phyloP scores from a whole-genome alignment of 2,329 filamentous ascomycete genomes.

The Amesomyces nigricolor region DNA sequence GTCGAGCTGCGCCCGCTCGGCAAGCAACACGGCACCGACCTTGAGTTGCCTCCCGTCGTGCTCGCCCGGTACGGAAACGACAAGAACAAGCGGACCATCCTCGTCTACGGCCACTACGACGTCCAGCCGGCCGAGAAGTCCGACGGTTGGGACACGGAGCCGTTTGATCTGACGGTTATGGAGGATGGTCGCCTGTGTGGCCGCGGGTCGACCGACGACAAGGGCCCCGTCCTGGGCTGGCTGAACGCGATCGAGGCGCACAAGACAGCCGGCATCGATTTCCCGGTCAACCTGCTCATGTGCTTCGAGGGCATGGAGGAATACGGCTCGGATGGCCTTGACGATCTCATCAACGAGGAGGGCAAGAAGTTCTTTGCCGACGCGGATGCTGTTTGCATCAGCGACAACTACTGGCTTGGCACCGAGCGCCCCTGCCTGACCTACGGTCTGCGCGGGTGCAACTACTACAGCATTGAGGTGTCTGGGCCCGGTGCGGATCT shows the following conservation, averaged over 20 bases:
- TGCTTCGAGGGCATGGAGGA: constrained; percentile 99
- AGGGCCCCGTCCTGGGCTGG: constrained; percentile 96
- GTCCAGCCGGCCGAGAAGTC: constrained; percentile 91
- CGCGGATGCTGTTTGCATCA: constrained; percentile 94
- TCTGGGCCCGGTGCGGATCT: constrained; percentile 89
- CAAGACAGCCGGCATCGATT: constrained; percentile 87
- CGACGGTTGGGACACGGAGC: constrained; percentile 94
- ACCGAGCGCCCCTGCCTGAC: constrained; percentile 98
- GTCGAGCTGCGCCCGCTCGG: constrained; percentile 84
- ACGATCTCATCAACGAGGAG: constrained; percentile 88
- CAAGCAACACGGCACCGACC: constrained; percentile 83
- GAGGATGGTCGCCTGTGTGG: constrained; percentile 94
- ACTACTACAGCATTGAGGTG: constrained; percentile 92
- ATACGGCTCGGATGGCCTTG: constrained; percentile 92
- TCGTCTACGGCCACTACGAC: constrained; percentile 98
- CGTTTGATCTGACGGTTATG: constrained; percentile 82
- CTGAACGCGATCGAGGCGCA: constrained; percentile 97
- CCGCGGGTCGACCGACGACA: constrained; percentile 93
- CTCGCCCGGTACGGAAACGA: constrained; percentile 90
- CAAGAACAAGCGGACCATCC: constrained; percentile 85
- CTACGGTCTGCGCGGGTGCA: constrained; percentile 93
- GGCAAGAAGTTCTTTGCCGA: constrained; percentile 94
- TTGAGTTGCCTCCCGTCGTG: constrained; percentile 88
- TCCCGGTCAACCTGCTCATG: constrained; percentile 97
- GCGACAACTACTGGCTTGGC: constrained; percentile 99